A percentile compares a stretch with the other conserved stretches of the same genome.
Conservation (phyloP, 2,329 filamentous ascomycete species). For the Byssochlamys sp. region DNA sequence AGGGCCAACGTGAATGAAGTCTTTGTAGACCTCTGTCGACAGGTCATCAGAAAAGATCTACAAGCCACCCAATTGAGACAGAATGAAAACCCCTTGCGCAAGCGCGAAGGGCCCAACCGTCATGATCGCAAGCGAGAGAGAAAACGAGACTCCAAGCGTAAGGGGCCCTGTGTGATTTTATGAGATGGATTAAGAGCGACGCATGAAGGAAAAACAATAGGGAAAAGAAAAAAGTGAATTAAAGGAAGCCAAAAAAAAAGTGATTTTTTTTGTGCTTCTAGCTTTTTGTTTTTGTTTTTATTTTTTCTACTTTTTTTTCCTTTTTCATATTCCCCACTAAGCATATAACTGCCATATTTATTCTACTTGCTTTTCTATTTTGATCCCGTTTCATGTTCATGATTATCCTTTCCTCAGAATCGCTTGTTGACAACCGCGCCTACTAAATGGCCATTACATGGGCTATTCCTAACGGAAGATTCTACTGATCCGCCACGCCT, state of each 20-base stretch:
- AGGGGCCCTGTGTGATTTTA: conserved; percentile 32
- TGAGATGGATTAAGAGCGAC: conserved; percentile 5
- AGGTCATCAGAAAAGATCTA: conserved; percentile 65
- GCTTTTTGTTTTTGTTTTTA: too few relatives aligned
- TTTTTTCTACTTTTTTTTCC: conserved; percentile 12
- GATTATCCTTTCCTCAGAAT: not conserved
- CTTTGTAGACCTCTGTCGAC: conserved; percentile 72
- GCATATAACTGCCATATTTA: not conserved
- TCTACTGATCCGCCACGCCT: not conserved
- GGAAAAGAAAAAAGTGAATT: not conserved
- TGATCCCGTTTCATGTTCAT: not conserved
- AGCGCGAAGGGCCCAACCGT: conserved; percentile 25
- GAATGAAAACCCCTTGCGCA: conserved; percentile 18
- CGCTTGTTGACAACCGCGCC: not conserved
- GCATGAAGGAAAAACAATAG: not conserved
- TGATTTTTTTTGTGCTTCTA: too few relatives aligned
- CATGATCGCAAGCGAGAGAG: conserved; percentile 27
- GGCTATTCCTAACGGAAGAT: not conserved
- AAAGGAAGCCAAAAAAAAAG: conserved; percentile 5
- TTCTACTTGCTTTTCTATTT: not conserved
- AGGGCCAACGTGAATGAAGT: conserved; percentile 83
- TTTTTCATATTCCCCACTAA: not conserved
- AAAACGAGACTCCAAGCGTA: conserved; percentile 21
- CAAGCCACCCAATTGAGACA: conserved; percentile 25
- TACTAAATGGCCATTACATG: too few relatives aligned